These are phyloP conservation scores for Gremmenia infestans DNA, from an alignment of 2,329 filamentous ascomycete species.

Conservation along the genomic window DNA sequence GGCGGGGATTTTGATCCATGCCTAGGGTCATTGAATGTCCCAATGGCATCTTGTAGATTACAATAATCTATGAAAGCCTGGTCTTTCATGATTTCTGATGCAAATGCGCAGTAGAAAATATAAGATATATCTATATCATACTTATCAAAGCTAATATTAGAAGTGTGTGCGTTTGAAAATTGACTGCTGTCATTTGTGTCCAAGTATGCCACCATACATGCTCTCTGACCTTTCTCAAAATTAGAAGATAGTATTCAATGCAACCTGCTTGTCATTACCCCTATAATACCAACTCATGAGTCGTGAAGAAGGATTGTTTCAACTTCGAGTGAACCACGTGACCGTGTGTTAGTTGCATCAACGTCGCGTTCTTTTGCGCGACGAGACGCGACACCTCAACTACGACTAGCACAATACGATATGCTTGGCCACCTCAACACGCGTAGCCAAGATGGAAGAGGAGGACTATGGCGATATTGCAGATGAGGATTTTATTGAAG, in stretches of 20 bases:
- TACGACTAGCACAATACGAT: not conserved
- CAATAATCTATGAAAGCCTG: too few relatives aligned
- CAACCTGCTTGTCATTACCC: too few relatives aligned
- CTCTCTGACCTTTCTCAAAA: too few relatives aligned
- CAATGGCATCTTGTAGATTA: too few relatives aligned
- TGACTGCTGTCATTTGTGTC: not conserved
- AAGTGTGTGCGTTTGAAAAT: not conserved
- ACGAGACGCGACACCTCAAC: not conserved
- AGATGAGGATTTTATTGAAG: slow-evolving; percentile 61
- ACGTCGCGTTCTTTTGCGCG: not conserved
- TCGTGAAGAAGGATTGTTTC: too few relatives aligned
- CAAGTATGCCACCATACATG: too few relatives aligned
- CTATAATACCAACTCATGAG: too few relatives aligned
- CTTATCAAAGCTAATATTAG: not conserved
- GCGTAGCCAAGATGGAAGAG: slow-evolving; percentile 31
- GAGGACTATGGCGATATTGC: slow-evolving; percentile 62
- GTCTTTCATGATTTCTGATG: not conserved
- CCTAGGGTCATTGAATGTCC: not conserved
- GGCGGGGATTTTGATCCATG: slow-evolving; percentile 38
- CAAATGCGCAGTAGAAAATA: not conserved
- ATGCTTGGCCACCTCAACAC: not conserved
- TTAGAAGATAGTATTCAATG: too few relatives aligned
- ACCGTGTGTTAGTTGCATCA: not conserved
- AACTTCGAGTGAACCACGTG: not conserved
- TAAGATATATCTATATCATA: not conserved